Conservation (phyloP, 2,329 filamentous ascomycete species). For the Fusarium domesticum region DNA sequence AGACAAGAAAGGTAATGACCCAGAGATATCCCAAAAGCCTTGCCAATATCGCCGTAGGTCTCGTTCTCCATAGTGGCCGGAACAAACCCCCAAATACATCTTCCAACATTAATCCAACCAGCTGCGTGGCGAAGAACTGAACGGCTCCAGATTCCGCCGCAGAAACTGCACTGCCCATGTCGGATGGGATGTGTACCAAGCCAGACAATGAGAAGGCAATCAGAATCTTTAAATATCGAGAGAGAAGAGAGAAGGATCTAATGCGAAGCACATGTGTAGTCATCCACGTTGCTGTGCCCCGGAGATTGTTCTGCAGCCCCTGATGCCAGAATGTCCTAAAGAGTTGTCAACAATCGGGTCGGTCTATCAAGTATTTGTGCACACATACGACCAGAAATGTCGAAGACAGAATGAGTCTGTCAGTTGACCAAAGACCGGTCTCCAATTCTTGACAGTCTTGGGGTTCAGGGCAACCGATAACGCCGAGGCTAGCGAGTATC, state of each 20-base stretch:
- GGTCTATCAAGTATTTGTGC: neutral
- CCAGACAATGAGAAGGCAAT: conserved; percentile 17
- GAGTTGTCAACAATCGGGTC: neutral
- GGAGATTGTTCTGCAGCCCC: conserved; percentile 19
- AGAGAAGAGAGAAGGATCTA: conserved; percentile 10
- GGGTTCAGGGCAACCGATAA: conserved; percentile 12
- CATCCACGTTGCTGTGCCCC: conserved; percentile 19
- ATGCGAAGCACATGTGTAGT: conserved; percentile 13
- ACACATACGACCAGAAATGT: conserved; percentile 23
- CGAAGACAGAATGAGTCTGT: conserved; percentile 16
- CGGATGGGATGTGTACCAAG: conserved; percentile 15
- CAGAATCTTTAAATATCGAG: conserved; percentile 17
- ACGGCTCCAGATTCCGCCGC: conserved; percentile 15
- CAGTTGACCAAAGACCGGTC: conserved; percentile 18
- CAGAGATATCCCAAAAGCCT: conserved; percentile 17
- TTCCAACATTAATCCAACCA: conserved; percentile 20
- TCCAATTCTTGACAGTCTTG: conserved; percentile 16
- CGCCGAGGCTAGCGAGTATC: conserved; percentile 16
- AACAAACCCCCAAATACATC: conserved; percentile 14
- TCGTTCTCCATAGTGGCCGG: conserved; percentile 13
- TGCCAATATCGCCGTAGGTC: neutral
- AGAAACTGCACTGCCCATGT: conserved; percentile 18
- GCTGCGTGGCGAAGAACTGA: conserved; percentile 15
- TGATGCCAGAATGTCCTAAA: conserved; percentile 21
- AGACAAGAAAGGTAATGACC: conserved; percentile 21